A percentile compares a stretch with the other conserved stretches of the same genome.
Conservation (phyloP, 129 eudicot genomes). For the Flaveria bidentis region DNA sequence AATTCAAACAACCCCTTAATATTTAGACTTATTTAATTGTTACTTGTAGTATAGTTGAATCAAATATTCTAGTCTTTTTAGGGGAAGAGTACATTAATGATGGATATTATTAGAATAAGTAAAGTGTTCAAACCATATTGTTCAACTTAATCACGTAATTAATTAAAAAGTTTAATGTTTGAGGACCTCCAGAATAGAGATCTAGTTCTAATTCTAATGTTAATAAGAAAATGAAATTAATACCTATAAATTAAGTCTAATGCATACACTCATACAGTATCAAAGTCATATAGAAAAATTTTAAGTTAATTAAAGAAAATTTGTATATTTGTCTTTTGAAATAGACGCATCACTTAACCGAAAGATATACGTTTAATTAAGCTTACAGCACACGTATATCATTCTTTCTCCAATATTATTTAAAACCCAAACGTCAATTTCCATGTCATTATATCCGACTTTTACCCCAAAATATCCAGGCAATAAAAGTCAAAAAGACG, state of each 20-base stretch:
- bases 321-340: neutral
- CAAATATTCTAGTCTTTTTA: no score
- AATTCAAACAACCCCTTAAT: no score
- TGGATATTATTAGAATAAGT: neutral
- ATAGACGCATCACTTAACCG: neutral
- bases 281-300: neutral
- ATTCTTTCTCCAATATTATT: neutral
- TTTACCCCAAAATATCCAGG: neutral
- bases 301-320: neutral
- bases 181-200: no score
- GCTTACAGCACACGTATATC: neutral
- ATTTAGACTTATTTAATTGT: no score
- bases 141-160: neutral
- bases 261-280: neutral
- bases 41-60: no score
- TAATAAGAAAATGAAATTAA: neutral
- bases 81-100: neutral
- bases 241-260: neutral
- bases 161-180: no score
- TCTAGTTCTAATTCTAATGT: no score
- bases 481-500: neutral
- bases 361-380: neutral
- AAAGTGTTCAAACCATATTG: neutral
- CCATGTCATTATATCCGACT: neutral
- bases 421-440: neutral